A percentile compares a stretch with the other conserved stretches of the same genome.
These are phyloP conservation scores for Chernovozyma sophiae-reginae DNA, from an alignment of 1,139 yeast species.

Conservation along the genomic window DNA sequence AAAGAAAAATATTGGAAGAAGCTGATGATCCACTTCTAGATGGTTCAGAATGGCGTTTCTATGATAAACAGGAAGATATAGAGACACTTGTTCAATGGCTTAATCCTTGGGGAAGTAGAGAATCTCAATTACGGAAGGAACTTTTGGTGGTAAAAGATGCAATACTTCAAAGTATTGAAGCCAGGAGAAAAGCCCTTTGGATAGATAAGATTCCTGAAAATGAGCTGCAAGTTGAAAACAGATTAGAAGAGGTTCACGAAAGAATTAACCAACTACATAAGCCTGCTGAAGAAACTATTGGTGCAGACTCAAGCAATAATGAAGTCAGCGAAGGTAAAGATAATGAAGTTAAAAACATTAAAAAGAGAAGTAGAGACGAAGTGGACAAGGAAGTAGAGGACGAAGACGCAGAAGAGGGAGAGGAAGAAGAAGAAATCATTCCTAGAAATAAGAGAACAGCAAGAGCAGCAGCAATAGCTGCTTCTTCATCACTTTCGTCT, in stretches of 20 bases:
- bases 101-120: constrained; percentile 74
- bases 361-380: constrained; percentile 7
- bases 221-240: constrained; percentile 35
- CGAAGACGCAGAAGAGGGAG: constrained; percentile 11
- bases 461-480: constrained; percentile 5
- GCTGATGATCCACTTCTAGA: constrained; percentile 49
- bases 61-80: constrained; percentile 59
- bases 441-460: constrained; percentile 7
- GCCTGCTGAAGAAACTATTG: constrained; percentile 9
- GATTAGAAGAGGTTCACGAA: constrained; percentile 27
- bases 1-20: constrained; percentile 70
- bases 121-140: constrained; percentile 63
- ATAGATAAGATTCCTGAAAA: constrained; percentile 39
- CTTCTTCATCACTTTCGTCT: constrained; percentile 7
- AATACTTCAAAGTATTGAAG: constrained; percentile 52
- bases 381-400: constrained; percentile 18
- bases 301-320: constrained; percentile 17
- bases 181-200: constrained; percentile 53
- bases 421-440: constrained; percentile 10
- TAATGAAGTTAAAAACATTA: constrained; percentile 16
- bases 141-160: constrained; percentile 50
- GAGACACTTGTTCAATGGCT: constrained; percentile 61
- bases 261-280: constrained; percentile 8
- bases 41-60: constrained; percentile 65
- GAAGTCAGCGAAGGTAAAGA: constrained; percentile 16